phyloP scores from a whole-genome alignment of 2,329 filamentous ascomycete genomes.

The Neofusicoccum parvum region DNA sequence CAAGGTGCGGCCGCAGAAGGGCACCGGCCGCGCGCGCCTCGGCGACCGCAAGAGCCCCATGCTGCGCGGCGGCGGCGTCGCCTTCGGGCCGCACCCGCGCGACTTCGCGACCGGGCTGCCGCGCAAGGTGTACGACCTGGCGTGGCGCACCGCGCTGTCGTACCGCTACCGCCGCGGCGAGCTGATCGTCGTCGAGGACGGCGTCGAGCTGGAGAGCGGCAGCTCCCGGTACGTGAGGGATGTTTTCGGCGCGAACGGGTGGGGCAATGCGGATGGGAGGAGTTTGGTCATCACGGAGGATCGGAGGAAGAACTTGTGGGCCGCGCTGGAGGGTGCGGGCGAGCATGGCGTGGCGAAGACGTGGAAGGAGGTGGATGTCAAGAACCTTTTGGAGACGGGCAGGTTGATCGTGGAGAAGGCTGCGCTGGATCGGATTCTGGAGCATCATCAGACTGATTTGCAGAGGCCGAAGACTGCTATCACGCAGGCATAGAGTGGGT shows the following conservation, averaged over 20 bases:
- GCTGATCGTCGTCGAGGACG: constrained; percentile 80
- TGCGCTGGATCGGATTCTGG: constrained; percentile 75
- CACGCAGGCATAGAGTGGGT: constrained; percentile 48
- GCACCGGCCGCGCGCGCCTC: constrained; percentile 74
- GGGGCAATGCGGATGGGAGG: constrained; percentile 32
- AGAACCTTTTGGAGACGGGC: constrained; percentile 84
- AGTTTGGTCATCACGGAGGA: constrained; percentile 20
- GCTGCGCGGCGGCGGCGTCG: constrained; percentile 80
- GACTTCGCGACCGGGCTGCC: constrained; percentile 86
- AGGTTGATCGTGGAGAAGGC: constrained; percentile 83
- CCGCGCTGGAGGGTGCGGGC: constrained; percentile 62
- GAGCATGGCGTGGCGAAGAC: constrained; percentile 64
- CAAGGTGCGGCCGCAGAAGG: constrained; percentile 88
- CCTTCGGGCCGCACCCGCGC: constrained; percentile 86
- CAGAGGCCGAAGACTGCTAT: constrained; percentile 12
- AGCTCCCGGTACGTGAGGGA: constrained; percentile 64
- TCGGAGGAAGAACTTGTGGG: constrained; percentile 36
- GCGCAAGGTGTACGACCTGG: constrained; percentile 90
- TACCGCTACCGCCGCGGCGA: constrained; percentile 89
- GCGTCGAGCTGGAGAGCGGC: constrained; percentile 69
- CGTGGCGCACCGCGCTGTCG: constrained; percentile 90
- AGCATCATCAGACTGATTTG: constrained; percentile 58
- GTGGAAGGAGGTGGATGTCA: constrained; percentile 86
- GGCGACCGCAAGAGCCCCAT: constrained; percentile 83
- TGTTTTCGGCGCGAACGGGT: constrained; percentile 70